Percentiles rank a stretch among this genome's conserved stretches.
Conservation (phyloP, 2,329 filamentous ascomycete genomes). For the Cyanodermella asteris region DNA sequence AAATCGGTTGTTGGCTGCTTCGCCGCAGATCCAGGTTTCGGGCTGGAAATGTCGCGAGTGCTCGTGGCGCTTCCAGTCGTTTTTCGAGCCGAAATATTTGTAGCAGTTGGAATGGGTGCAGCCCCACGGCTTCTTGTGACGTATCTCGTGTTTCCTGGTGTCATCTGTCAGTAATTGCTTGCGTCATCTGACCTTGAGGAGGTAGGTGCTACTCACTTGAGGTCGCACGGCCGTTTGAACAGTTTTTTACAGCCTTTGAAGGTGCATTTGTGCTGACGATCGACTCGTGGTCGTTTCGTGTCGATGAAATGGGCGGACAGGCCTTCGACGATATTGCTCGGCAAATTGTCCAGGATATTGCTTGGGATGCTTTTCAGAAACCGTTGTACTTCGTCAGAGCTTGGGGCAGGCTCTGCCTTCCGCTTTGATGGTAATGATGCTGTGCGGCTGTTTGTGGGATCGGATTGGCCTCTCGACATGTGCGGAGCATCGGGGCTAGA, state of each 20-base stretch:
- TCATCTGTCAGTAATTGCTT: not conserved
- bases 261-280: too few relatives aligned
- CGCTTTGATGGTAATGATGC: too few relatives aligned
- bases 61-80: slow-evolving; percentile 86
- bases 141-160: slow-evolving; percentile 58
- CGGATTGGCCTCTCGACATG: too few relatives aligned
- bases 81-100: slow-evolving; percentile 73
- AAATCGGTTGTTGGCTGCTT: slow-evolving; percentile 2
- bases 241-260: slow-evolving; percentile 6
- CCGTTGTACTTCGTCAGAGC: too few relatives aligned
- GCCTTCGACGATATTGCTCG: too few relatives aligned
- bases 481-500: too few relatives aligned
- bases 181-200: not conserved
- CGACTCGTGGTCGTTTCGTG: not conserved
- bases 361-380: too few relatives aligned
- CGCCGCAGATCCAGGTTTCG: slow-evolving; percentile 50
- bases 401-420: too few relatives aligned
- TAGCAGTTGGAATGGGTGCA: slow-evolving; percentile 52
- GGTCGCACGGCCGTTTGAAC: slow-evolving; percentile 13
- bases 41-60: slow-evolving; percentile 52
- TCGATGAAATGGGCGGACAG: too few relatives aligned
- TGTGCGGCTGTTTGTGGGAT: too few relatives aligned
- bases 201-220: slow-evolving; percentile 13
- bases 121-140: slow-evolving; percentile 60
- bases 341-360: too few relatives aligned